Evolutionary conservation across 306 rosid species (phyloP), one percentile per base, ranked within the genome.

Genomic region (Gastrolobium bilobum): DNA sequence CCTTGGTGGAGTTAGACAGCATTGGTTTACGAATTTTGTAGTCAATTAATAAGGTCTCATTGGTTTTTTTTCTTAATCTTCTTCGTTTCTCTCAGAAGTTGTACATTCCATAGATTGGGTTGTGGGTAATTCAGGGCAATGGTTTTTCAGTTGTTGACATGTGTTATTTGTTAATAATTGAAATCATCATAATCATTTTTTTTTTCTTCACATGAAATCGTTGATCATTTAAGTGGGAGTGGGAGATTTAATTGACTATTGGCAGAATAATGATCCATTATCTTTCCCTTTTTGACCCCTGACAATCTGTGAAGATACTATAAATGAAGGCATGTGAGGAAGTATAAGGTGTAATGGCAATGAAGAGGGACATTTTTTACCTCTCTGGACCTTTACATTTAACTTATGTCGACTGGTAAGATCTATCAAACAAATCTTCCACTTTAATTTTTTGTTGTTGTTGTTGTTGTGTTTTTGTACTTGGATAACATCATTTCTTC

Each of bases 311-410:
- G 71, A 70, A 83, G 86, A 78, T 79, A 46, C 26, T 6, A 10
- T 62, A 81, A 74, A 78, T 83, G 88, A 63, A 43, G 51, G 69
- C 26, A 10, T 51, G 46, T 39, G 48, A 35, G 47, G 56, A 68
- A 31, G 44, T 8, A 8, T 52, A 54, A 50, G 73, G 63, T 74
- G 79, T 69, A 77, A 95, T 91, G 98, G 90, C 88, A 14, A 86
- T 92, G 54, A 90, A 91, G 86, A 90, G 89, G 84, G 92, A 95
- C 35, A 10, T 43, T 74, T 93, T 93, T 84, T 84, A 86, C 78
- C 93, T 85, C 85, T 81, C 88, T 40, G 99, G 98, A 75, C 97
- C 98, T 66, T 90, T 88, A 63, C 94, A 90, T 75, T 68, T 95
- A 51, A 88, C 96, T 73, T 81, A 54, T 59, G 81, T 95, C 26